These are phyloP conservation scores for Thraustotheca clavata DNA, from an alignment of 352 stramenopile species.

Conservation along the genomic window DNA sequence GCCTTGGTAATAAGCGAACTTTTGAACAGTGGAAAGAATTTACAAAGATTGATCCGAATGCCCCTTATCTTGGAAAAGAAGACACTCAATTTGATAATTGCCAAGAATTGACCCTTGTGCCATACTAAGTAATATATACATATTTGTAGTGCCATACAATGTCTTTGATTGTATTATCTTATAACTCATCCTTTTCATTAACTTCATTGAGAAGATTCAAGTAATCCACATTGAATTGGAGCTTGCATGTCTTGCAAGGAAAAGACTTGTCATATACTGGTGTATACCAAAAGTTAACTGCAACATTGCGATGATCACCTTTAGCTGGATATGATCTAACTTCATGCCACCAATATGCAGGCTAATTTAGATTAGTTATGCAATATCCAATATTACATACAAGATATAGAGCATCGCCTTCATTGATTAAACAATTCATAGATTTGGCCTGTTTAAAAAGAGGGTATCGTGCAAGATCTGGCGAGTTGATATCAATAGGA, in stretches of 20 bases:
- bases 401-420: slow-evolving; percentile 6
- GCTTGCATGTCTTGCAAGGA: slow-evolving; percentile 15
- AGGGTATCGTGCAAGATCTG: slow-evolving; percentile 5
- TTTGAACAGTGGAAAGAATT: slow-evolving; percentile 74
- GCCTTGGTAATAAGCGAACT: slow-evolving; percentile 59
- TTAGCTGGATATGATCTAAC: background rate
- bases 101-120: slow-evolving; percentile 52
- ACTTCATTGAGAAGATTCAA: background rate
- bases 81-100: slow-evolving; percentile 68
- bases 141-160: background rate
- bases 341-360: slow-evolving; percentile 27
- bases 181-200: background rate
- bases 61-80: slow-evolving; percentile 42
- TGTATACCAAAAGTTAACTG: slow-evolving; percentile 26
- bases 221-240: slow-evolving; percentile 17
- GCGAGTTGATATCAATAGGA: slow-evolving; percentile 17
- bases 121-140: slow-evolving; percentile 25
- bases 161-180: background rate
- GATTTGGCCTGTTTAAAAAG: background rate
- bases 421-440: background rate
- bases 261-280: slow-evolving; percentile 20
- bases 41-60: slow-evolving; percentile 61
- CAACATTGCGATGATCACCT: slow-evolving; percentile 20
- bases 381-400: background rate
- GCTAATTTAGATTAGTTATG: slow-evolving; percentile 12